Conservation (phyloP, 495 filamentous ascomycete genomes). For the Durotheca rogersii region DNA sequence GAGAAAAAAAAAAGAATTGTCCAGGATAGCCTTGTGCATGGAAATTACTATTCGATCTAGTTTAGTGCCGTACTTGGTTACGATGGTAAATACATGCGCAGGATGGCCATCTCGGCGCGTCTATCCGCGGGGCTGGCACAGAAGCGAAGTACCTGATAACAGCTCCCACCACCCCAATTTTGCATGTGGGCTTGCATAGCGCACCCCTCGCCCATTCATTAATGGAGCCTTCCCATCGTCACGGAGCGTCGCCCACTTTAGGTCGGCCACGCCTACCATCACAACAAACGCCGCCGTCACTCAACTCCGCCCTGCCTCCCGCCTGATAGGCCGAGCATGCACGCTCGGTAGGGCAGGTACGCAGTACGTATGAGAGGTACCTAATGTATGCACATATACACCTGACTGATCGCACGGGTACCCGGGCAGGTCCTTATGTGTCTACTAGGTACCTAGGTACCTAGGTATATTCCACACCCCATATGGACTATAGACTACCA, state of each 20-base stretch:
- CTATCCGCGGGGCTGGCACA: neutral
- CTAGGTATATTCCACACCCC: no score
- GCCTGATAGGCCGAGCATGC: no score
- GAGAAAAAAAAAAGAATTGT: slow-evolving; percentile 20
- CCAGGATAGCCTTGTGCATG: slow-evolving; percentile 30
- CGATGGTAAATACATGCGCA: slow-evolving; percentile 17
- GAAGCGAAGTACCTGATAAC: slow-evolving; percentile 15
- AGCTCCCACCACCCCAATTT: slow-evolving; percentile 5
- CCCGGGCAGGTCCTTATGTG: no score
- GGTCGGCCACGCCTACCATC: neutral
- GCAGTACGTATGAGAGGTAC: neutral
- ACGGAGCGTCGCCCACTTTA: neutral
- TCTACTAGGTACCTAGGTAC: no score
- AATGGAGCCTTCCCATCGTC: slow-evolving; percentile 23
- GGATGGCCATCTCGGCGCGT: neutral
- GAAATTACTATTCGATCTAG: slow-evolving; percentile 32
- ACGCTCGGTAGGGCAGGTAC: no score
- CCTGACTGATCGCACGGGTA: no score
- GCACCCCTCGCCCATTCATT: slow-evolving; percentile 29
- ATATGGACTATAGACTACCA: no score
- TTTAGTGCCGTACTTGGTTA: slow-evolving; percentile 22
- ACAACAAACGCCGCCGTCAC: neutral
- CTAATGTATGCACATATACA: neutral
- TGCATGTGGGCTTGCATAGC: slow-evolving; percentile 26
- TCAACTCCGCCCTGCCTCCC: neutral